Evolutionary conservation across 352 stramenopile genomes (phyloP).

Genomic region (Phytophthora pisi): DNA sequence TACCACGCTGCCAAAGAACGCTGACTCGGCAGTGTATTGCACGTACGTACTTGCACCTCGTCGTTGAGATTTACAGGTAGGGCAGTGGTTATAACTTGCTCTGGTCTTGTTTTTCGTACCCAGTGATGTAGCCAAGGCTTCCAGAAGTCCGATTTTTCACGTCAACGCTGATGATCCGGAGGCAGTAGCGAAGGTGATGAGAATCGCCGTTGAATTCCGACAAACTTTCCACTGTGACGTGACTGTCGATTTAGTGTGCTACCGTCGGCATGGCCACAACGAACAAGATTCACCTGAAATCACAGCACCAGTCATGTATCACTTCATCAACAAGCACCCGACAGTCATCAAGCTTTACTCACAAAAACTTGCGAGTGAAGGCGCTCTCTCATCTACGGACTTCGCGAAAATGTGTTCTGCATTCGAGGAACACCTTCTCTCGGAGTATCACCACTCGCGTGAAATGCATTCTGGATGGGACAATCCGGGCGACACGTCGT

Average conservation of each 20-base stretch:
- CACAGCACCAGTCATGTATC: constrained; percentile 91
- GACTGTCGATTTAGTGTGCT: constrained; percentile 99
- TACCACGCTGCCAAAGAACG: constrained; percentile 98
- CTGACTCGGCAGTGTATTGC: constrained; percentile 97
- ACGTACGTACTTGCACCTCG: constrained; percentile 45
- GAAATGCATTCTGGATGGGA: constrained; percentile 79
- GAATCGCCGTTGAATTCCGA: constrained; percentile 90
- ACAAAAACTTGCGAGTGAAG: constrained; percentile 69
- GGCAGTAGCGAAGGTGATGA: constrained; percentile 91
- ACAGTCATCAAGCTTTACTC: constrained; percentile 81
- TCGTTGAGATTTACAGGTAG: not conserved
- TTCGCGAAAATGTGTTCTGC: constrained; percentile 57
- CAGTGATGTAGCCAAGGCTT: constrained; percentile 97
- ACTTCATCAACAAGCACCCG: constrained; percentile 88
- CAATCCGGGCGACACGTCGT: constrained; percentile 69
- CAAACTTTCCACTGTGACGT: constrained; percentile 96
- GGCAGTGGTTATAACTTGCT: not conserved
- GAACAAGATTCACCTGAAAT: constrained; percentile 93
- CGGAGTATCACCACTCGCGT: constrained; percentile 78
- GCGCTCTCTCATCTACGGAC: constrained; percentile 52
- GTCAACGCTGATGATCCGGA: constrained; percentile 98
- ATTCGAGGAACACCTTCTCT: constrained; percentile 68
- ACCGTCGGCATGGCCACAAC: constrained; percentile 99
- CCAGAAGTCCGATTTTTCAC: constrained; percentile 93
- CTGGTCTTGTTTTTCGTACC: constrained; percentile 1